phyloP scores from a whole-genome alignment of 345 rosid genomes.

The Corchorus capsularis region DNA sequence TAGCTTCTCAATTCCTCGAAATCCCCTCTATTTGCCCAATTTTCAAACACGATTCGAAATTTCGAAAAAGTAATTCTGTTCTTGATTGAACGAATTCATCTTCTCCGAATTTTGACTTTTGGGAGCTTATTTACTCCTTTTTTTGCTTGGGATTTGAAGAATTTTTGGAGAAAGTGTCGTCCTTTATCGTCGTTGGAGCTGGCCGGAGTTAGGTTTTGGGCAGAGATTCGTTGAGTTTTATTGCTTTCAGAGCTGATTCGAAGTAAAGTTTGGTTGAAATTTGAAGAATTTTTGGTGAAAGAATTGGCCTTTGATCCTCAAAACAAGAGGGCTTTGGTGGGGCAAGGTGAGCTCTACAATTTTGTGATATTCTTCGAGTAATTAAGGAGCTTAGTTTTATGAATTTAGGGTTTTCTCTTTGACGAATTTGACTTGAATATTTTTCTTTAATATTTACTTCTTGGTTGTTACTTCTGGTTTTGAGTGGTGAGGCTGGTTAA shows the following conservation, averaged over 20 bases:
- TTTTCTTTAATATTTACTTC: not conserved
- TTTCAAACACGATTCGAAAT: not conserved
- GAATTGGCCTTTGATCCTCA: not conserved
- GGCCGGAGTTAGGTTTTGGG: not conserved
- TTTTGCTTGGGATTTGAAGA: not conserved
- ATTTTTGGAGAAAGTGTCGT: not conserved
- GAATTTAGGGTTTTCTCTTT: conserved; percentile 4
- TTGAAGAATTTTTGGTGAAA: conserved; percentile 11
- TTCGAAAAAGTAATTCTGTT: not conserved
- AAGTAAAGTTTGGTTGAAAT: not conserved
- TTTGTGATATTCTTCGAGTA: not conserved
- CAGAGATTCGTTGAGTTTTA: conserved; percentile 9
- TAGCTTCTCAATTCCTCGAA: not conserved
- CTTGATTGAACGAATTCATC: not conserved
- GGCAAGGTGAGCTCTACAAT: conserved; percentile 7
- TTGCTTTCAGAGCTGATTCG: not conserved
- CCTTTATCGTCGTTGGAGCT: not conserved
- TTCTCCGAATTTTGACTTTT: conserved; percentile 4
- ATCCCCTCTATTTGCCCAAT: not conserved
- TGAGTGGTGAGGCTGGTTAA: not conserved
- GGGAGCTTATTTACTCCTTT: not conserved
- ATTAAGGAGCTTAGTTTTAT: not conserved
- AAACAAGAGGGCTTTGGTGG: not conserved
- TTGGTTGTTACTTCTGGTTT: not conserved
- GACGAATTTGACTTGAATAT: not conserved